A percentile compares a stretch with the other conserved stretches of the same genome.
phyloP scores from a whole-genome alignment of 768 basidiomycete species.

The Leccinum disarticulatum region DNA sequence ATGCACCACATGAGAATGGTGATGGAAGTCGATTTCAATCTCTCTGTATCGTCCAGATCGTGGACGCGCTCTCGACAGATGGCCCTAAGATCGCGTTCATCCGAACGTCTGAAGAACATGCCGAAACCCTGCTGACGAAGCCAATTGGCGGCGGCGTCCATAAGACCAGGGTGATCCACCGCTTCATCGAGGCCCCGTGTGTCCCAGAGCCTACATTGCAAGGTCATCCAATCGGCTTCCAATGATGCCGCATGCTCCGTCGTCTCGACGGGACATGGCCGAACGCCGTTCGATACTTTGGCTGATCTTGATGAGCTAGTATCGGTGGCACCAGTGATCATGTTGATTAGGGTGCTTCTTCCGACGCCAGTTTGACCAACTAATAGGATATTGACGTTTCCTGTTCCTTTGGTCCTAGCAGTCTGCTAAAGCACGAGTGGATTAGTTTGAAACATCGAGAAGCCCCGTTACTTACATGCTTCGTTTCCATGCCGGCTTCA shows the following conservation, averaged over 20 bases:
- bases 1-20: slow-evolving; percentile 31
- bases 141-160: slow-evolving; percentile 20
- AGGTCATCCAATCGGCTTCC: neutral
- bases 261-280: slow-evolving; percentile 26
- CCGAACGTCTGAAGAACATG: slow-evolving; percentile 14
- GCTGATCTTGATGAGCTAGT: slow-evolving; percentile 15
- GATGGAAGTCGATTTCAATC: slow-evolving; percentile 4
- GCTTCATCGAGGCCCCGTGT: slow-evolving; percentile 30
- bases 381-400: slow-evolving; percentile 18
- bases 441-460: neutral
- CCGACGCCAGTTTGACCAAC: slow-evolving; percentile 31
- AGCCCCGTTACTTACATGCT: slow-evolving; percentile 10
- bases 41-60: slow-evolving; percentile 10
- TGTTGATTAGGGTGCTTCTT: slow-evolving; percentile 29
- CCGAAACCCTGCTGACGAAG: slow-evolving; percentile 24
- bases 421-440: slow-evolving; percentile 1
- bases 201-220: slow-evolving; percentile 24
- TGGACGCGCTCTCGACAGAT: slow-evolving; percentile 21
- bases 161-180: slow-evolving; percentile 21
- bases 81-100: slow-evolving; percentile 23
- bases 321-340: slow-evolving; percentile 20
- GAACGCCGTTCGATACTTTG: slow-evolving; percentile 25
- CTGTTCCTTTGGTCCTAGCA: neutral
- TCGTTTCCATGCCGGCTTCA: neutral
- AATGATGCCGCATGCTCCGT: slow-evolving; percentile 14